A percentile compares a stretch with the other conserved stretches of the same genome.
These are phyloP conservation scores for Candida andamanensis DNA, from an alignment of 805 yeast species.

Conservation along the genomic window DNA sequence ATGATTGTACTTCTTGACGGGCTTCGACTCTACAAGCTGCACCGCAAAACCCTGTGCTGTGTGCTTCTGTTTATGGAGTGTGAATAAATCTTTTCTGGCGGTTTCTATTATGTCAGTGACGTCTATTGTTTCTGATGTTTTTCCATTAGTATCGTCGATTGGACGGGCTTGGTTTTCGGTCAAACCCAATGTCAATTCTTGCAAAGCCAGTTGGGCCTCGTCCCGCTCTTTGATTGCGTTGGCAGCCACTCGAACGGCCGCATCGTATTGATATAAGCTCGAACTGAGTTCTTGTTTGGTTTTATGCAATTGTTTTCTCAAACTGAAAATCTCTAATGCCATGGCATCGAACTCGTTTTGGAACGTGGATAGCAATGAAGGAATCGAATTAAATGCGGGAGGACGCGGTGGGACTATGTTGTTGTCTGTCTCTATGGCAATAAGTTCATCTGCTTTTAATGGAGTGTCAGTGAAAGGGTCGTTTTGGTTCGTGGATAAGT, in stretches of 20 bases:
- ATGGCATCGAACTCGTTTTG: constrained; percentile 90
- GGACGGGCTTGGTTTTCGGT: constrained; percentile 3
- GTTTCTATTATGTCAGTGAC: constrained; percentile 15
- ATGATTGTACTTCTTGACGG: constrained; percentile 4
- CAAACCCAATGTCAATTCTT: constrained; percentile 32
- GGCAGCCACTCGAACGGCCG: constrained; percentile 83
- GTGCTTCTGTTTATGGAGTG: constrained; percentile 35
- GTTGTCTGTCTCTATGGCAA: constrained; percentile 27
- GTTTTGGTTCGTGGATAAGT: constrained; percentile 55
- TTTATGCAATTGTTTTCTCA: constrained; percentile 64
- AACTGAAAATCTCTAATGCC: constrained; percentile 71
- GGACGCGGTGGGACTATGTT: constrained; percentile 34
- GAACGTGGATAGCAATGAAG: constrained; percentile 65
- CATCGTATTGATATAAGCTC: constrained; percentile 81
- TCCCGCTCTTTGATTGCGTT: constrained; percentile 70
- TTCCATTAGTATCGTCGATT: constrained; percentile 18
- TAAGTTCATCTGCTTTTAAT: constrained; percentile 52
- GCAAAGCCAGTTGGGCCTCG: constrained; percentile 62
- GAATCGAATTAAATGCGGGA: constrained; percentile 62
- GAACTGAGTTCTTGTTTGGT: constrained; percentile 70
- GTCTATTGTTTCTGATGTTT: no score
- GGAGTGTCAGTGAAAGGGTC: constrained; percentile 77
- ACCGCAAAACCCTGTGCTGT: constrained; percentile 19
- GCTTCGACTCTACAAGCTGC: background rate
- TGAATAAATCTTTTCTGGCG: constrained; percentile 31